Percentiles rank a stretch among this genome's conserved stretches.
phyloP scores from a whole-genome alignment of 108 stramenopile species.

The Nannochloropsis salina region DNA sequence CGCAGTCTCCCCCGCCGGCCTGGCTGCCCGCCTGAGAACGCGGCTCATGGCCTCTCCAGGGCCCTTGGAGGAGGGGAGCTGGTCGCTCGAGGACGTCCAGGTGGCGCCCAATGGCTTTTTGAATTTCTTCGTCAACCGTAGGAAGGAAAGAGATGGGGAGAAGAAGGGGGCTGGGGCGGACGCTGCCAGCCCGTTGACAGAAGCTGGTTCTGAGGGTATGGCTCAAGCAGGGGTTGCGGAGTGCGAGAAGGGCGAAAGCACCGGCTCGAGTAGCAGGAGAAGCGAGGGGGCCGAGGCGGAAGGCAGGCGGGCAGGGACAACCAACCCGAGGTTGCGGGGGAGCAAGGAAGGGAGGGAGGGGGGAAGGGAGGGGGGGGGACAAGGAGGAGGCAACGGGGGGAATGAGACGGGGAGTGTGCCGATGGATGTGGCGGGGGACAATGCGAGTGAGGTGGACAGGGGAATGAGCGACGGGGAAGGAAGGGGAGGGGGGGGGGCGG shows the following conservation, averaged over 20 bases:
- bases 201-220: slow-evolving; percentile 9
- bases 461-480: neutral
- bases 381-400: neutral
- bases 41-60: too few species aligned
- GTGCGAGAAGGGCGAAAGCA: neutral
- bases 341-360: neutral
- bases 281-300: neutral
- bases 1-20: too few species aligned
- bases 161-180: slow-evolving; percentile 1
- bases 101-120: slow-evolving; percentile 44
- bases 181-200: slow-evolving; percentile 22
- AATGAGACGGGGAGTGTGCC: neutral
- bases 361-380: neutral
- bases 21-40: too few species aligned
- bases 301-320: neutral
- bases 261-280: slow-evolving; percentile 18
- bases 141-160: neutral
- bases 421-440: neutral
- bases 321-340: neutral
- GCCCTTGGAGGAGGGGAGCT: neutral
- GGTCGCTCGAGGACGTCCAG: neutral
- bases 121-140: slow-evolving; percentile 18
- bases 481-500: neutral
- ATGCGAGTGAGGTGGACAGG: neutral
- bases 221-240: slow-evolving; percentile 16